These are phyloP conservation scores for Trichoderma koningii DNA, from an alignment of 2,329 filamentous ascomycete genomes.

Conservation along the genomic window DNA sequence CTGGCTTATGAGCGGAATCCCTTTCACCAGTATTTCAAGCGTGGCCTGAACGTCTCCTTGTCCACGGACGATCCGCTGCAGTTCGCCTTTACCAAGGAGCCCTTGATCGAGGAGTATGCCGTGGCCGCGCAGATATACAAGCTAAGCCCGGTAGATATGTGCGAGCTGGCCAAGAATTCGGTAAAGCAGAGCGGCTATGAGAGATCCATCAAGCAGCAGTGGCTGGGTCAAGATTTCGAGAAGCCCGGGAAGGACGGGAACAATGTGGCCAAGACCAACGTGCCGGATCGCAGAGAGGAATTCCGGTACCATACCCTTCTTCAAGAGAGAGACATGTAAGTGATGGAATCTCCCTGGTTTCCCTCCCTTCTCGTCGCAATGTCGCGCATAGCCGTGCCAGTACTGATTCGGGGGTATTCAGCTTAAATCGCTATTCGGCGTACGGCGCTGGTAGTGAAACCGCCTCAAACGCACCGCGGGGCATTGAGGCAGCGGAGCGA, in stretches of 20 bases:
- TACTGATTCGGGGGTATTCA: conserved; percentile 30
- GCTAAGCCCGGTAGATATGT: conserved; percentile 96
- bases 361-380: neutral
- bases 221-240: conserved; percentile 80
- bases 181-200: conserved; percentile 96
- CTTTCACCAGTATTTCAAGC: conserved; percentile 92
- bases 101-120: conserved; percentile 95
- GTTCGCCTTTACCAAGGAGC: conserved; percentile 98
- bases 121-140: conserved; percentile 99
- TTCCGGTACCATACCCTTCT: conserved; percentile 85
- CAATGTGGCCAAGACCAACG: conserved; percentile 92
- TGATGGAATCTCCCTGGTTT: conserved; percentile 28
- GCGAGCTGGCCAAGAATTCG: conserved; percentile 93
- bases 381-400: neutral
- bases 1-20: conserved; percentile 96
- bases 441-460: conserved; percentile 33
- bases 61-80: conserved; percentile 97
- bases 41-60: conserved; percentile 91
- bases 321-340: conserved; percentile 83
- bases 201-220: conserved; percentile 82
- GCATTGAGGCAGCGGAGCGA: conserved; percentile 30
- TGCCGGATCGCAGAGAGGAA: conserved; percentile 87
- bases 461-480: conserved; percentile 10
- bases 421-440: conserved; percentile 48
- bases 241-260: conserved; percentile 82